Evolutionary conservation across 202 grass and related monocot genomes (phyloP).

Genomic region (Carex sylvatica): DNA sequence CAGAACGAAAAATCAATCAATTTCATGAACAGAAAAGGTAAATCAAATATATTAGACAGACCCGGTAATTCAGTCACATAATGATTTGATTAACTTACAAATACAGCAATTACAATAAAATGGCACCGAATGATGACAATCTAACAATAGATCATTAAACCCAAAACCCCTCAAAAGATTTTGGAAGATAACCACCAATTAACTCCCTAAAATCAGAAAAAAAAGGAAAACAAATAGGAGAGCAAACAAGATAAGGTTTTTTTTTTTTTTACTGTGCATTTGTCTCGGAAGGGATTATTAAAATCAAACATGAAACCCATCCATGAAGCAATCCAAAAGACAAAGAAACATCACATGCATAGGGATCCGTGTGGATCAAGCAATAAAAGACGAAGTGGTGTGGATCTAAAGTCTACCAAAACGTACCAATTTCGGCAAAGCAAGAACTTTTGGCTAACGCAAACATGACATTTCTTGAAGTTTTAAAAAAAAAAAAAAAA

Average conservation of each 20-base stretch:
- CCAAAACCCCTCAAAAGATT: constrained; percentile 27
- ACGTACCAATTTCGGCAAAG: constrained; percentile 9
- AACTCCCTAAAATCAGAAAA: constrained; percentile 24
- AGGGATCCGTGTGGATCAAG: constrained; percentile 84
- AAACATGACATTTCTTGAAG: constrained; percentile 16
- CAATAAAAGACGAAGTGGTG: constrained; percentile 51
- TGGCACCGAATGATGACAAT: neutral
- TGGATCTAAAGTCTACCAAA: constrained; percentile 49
- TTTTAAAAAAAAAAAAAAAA: neutral
- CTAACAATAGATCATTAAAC: constrained; percentile 24
- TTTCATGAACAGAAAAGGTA: constrained; percentile 4
- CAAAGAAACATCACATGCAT: constrained; percentile 61
- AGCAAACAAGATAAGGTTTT: constrained; percentile 15
- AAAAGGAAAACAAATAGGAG: neutral
- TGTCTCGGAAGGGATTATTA: constrained; percentile 36
- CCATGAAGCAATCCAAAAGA: constrained; percentile 61
- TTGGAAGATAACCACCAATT: neutral
- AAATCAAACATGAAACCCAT: constrained; percentile 59
- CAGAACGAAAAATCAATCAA: neutral
- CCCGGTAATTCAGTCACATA: neutral
- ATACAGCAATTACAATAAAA: neutral
- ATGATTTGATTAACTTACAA: neutral
- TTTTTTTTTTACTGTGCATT: constrained; percentile 34
- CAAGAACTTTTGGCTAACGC: constrained; percentile 6
- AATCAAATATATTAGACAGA: neutral